These are phyloP conservation scores for Podaxis rugospora DNA, from an alignment of 768 basidiomycete species.

Conservation along the genomic window DNA sequence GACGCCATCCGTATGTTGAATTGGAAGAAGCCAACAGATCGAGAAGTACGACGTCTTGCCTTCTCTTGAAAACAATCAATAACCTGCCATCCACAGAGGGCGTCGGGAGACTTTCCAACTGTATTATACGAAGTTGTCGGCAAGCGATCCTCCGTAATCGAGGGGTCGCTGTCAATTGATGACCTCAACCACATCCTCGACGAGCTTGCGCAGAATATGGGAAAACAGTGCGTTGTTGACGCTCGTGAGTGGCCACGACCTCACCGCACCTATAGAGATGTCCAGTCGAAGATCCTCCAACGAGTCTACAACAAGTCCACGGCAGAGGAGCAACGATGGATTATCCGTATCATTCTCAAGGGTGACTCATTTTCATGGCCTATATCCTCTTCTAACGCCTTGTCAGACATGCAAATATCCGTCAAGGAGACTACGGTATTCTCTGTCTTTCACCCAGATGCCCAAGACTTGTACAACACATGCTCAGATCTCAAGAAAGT, in stretches of 20 bases:
- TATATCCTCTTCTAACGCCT: background rate
- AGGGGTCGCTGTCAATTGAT: slow-evolving; percentile 73
- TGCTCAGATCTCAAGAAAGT: slow-evolving; percentile 96
- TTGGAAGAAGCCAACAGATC: slow-evolving; percentile 84
- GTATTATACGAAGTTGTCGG: slow-evolving; percentile 85
- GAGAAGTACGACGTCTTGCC: slow-evolving; percentile 41
- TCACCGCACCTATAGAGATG: slow-evolving; percentile 43
- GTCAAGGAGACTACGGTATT: slow-evolving; percentile 95
- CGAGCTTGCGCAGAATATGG: slow-evolving; percentile 63
- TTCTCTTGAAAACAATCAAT: background rate
- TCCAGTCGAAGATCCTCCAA: slow-evolving; percentile 72
- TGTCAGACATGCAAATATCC: slow-evolving; percentile 81
- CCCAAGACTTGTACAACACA: slow-evolving; percentile 90
- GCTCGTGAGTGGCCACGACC: background rate
- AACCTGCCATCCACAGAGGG: slow-evolving; percentile 37
- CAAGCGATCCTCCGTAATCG: slow-evolving; percentile 76
- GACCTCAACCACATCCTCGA: slow-evolving; percentile 82
- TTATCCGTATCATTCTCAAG: slow-evolving; percentile 93
- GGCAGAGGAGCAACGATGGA: slow-evolving; percentile 89
- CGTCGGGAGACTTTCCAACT: slow-evolving; percentile 84
- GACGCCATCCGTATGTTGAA: slow-evolving; percentile 81
- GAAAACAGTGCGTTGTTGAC: slow-evolving; percentile 60
- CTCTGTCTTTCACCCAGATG: slow-evolving; percentile 89
- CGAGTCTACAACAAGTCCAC: slow-evolving; percentile 77
- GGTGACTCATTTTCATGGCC: slow-evolving; percentile 31